Conservation (phyloP, 2,329 filamentous ascomycete genomes). For the Plectosphaerella sp. region DNA sequence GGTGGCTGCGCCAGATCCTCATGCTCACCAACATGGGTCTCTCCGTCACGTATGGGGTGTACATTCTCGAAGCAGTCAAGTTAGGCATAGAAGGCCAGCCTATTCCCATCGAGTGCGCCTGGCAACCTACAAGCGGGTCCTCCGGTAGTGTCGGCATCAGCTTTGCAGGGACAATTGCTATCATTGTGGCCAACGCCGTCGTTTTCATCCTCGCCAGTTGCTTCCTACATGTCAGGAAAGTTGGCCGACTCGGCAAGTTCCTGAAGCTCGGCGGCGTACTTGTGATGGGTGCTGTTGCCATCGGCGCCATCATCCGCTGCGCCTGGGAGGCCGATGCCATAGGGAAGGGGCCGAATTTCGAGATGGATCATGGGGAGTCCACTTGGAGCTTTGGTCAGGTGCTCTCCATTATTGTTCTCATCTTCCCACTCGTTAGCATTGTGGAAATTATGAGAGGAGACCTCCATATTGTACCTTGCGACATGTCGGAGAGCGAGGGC, state of each 20-base stretch:
- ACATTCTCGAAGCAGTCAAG: slow-evolving; percentile 50
- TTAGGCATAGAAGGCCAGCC: slow-evolving; percentile 45
- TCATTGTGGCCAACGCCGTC: slow-evolving; percentile 53
- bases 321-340: slow-evolving; percentile 58
- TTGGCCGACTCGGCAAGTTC: no score
- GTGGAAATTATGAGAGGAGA: slow-evolving; percentile 55
- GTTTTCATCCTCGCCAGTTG: slow-evolving; percentile 58
- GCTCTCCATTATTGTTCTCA: slow-evolving; percentile 52
- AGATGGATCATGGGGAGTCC: slow-evolving; percentile 50
- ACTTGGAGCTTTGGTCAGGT: slow-evolving; percentile 61
- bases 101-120: slow-evolving; percentile 59
- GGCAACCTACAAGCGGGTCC: slow-evolving; percentile 34
- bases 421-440: slow-evolving; percentile 55
- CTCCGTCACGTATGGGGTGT: slow-evolving; percentile 50
- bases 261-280: slow-evolving; percentile 32
- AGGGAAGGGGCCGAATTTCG: slow-evolving; percentile 40
- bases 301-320: slow-evolving; percentile 54
- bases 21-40: slow-evolving; percentile 63
- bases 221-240: slow-evolving; percentile 24
- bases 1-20: slow-evolving; percentile 60
- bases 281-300: slow-evolving; percentile 52
- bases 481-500: slow-evolving; percentile 1
- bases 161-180: slow-evolving; percentile 55
- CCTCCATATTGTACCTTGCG: slow-evolving; percentile 24
- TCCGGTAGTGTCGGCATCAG: slow-evolving; percentile 39